phyloP scores from a whole-genome alignment of 2,329 filamentous ascomycete species.

The Exophiala aquamarina region DNA sequence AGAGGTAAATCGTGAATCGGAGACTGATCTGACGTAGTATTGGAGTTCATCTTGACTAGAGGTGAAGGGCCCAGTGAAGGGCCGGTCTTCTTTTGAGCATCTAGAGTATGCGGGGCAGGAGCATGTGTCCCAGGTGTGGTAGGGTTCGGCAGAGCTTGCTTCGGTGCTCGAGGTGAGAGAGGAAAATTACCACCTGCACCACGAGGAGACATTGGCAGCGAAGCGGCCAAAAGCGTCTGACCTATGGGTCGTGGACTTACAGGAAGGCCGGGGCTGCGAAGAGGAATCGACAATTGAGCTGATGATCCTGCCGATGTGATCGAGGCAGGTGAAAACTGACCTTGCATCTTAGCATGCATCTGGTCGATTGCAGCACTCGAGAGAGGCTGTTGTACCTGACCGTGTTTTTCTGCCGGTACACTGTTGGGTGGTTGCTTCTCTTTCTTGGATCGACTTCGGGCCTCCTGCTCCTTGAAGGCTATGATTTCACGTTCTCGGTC shows the following conservation, averaged over 20 bases:
- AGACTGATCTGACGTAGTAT: slow-evolving; percentile 15
- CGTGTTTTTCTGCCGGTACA: slow-evolving; percentile 34
- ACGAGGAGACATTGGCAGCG: slow-evolving; percentile 69
- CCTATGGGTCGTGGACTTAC: slow-evolving; percentile 62
- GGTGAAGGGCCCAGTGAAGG: slow-evolving; percentile 54
- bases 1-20: slow-evolving; percentile 20
- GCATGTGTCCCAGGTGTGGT: slow-evolving; percentile 57
- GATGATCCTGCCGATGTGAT: slow-evolving; percentile 23
- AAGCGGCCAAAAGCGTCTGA: slow-evolving; percentile 55
- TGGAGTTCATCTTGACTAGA: slow-evolving; percentile 20
- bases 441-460: slow-evolving; percentile 73
- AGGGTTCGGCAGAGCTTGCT: slow-evolving; percentile 71
- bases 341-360: slow-evolving; percentile 6
- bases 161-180: slow-evolving; percentile 70
- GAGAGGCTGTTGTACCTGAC: slow-evolving; percentile 10
- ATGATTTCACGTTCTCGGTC: slow-evolving; percentile 72
- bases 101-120: slow-evolving; percentile 12
- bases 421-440: slow-evolving; percentile 57
- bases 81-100: slow-evolving; percentile 9
- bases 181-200: slow-evolving; percentile 50
- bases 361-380: slow-evolving; percentile 12
- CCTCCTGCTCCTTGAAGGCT: slow-evolving; percentile 66
- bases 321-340: slow-evolving; percentile 36
- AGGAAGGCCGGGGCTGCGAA: slow-evolving; percentile 64
- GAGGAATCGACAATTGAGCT: slow-evolving; percentile 39